Percentiles rank a stretch among this genome's conserved stretches.
Conservation (phyloP, 2,329 filamentous ascomycete genomes). For the Trichophyton mentagrophytes region DNA sequence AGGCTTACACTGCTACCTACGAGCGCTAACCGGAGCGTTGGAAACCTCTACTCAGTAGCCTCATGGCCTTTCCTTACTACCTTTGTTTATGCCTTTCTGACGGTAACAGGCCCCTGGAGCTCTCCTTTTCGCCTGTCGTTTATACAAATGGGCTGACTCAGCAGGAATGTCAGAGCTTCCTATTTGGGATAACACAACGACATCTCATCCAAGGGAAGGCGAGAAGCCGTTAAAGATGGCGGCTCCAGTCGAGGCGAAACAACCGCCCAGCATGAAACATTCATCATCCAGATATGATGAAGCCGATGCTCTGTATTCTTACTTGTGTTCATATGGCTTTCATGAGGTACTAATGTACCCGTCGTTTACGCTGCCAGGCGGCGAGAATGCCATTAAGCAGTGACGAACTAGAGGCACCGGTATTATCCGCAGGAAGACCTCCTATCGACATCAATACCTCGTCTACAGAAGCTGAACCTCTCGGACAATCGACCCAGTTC, state of each 20-base stretch:
- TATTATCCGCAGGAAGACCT: background rate
- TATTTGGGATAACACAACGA: background rate
- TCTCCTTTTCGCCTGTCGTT: too few relatives aligned
- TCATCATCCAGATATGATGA: background rate
- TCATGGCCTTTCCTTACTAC: too few relatives aligned
- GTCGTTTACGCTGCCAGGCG: background rate
- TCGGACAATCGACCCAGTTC: background rate
- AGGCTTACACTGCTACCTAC: too few relatives aligned
- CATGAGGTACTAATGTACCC: background rate
- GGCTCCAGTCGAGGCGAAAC: background rate
- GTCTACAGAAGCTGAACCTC: background rate
- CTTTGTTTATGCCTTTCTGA: too few relatives aligned
- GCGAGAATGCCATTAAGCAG: constrained; percentile 5
- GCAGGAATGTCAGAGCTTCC: constrained; percentile 8
- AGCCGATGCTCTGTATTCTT: background rate
- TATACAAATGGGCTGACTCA: background rate
- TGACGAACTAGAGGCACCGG: background rate
- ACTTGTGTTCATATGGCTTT: background rate
- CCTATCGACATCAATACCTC: background rate
- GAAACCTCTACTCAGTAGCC: too few relatives aligned
- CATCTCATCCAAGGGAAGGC: background rate
- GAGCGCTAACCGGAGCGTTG: too few relatives aligned
- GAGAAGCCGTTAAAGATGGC: background rate
- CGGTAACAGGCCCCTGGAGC: too few relatives aligned
- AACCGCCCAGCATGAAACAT: background rate